Percentiles rank a stretch among this genome's conserved stretches.
phyloP scores from a whole-genome alignment of 2,329 filamentous ascomycete genomes.

The Aspergillus novoparasiticus region DNA sequence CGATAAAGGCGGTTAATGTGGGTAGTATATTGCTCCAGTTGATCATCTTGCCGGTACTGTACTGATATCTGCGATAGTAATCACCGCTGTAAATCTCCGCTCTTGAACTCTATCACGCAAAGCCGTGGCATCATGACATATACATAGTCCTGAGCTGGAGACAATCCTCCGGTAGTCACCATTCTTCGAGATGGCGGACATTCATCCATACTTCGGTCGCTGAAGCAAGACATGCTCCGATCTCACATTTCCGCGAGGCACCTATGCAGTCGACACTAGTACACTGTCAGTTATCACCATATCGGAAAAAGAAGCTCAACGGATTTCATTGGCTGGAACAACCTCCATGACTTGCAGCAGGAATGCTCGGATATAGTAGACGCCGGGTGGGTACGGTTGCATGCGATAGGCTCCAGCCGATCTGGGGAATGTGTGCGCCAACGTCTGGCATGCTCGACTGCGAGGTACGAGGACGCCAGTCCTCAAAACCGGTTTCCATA shows the following conservation, averaged over 20 bases:
- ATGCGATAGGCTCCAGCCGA: background rate
- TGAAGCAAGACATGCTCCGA: background rate
- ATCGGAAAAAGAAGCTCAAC: background rate
- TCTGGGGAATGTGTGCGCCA: background rate
- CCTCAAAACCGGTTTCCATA: background rate
- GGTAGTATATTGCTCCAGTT: constrained; percentile 46
- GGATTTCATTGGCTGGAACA: background rate
- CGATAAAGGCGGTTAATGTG: constrained; percentile 52
- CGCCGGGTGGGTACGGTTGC: background rate
- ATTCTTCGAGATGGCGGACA: constrained; percentile 1
- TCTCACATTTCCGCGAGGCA: background rate
- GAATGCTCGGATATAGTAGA: background rate
- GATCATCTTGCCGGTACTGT: constrained; percentile 10
- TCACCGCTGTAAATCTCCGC: background rate
- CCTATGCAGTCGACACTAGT: background rate
- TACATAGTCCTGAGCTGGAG: background rate
- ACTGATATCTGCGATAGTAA: background rate
- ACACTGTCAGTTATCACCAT: background rate
- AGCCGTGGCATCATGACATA: background rate
- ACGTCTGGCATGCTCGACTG: background rate
- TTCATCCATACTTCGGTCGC: constrained; percentile 1
- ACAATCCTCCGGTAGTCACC: background rate
- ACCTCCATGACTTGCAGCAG: background rate
- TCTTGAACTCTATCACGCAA: background rate
- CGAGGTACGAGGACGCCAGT: constrained; percentile 1